These are phyloP conservation scores for Nicotiana sylvestris DNA, from an alignment of 257 asterid species.

Conservation along the genomic window DNA sequence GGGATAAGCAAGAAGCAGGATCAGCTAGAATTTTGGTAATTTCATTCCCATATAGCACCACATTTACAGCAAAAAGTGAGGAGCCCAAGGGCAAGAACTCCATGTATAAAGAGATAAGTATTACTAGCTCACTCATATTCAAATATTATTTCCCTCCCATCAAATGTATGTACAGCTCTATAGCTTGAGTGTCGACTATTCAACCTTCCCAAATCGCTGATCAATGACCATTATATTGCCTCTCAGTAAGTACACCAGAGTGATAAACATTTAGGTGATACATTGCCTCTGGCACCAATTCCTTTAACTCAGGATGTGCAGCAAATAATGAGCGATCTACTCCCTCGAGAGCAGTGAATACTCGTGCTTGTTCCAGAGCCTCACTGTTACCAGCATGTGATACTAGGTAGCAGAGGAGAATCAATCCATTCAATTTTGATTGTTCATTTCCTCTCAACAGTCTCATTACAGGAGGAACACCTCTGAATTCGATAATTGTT, in stretches of 20 bases:
- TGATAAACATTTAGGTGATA: slow-evolving; percentile 60
- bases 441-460: slow-evolving; percentile 52
- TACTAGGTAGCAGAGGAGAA: slow-evolving; percentile 68
- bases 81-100: background rate
- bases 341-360: slow-evolving; percentile 50
- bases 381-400: slow-evolving; percentile 63
- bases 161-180: background rate
- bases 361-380: slow-evolving; percentile 56
- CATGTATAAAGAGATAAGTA: background rate
- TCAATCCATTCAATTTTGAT: slow-evolving; percentile 44
- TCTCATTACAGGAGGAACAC: slow-evolving; percentile 47
- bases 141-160: background rate
- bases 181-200: background rate
- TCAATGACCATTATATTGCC: slow-evolving; percentile 25
- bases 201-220: background rate
- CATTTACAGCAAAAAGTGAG: background rate
- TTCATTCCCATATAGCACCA: background rate
- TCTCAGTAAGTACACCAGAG: slow-evolving; percentile 57
- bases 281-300: slow-evolving; percentile 46
- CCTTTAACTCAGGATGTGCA: slow-evolving; percentile 56
- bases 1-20: background rate
- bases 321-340: slow-evolving; percentile 40
- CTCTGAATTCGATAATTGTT: slow-evolving; percentile 59
- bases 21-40: background rate
- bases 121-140: background rate